These are phyloP conservation scores for Dendrobium nobile DNA, from an alignment of 106 monocot genomes.

Conservation along the genomic window DNA sequence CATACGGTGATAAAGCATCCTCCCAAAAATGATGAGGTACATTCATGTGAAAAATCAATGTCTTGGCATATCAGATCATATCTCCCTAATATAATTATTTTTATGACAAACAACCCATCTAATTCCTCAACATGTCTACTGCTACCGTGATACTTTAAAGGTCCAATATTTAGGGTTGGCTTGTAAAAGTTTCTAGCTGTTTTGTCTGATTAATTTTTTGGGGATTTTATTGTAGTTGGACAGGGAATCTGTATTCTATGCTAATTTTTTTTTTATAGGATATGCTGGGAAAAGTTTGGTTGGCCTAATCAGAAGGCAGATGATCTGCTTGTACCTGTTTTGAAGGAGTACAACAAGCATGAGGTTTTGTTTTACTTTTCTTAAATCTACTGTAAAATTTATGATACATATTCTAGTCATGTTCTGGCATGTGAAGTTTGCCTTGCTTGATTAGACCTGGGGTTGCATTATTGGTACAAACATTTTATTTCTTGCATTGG, in stretches of 20 bases:
- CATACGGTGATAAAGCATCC: no score
- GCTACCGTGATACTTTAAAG: neutral
- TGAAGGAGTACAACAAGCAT: slow-evolving; percentile 89
- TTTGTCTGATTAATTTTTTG: neutral
- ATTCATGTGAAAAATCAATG: no score
- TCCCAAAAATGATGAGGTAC: no score
- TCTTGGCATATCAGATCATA: no score
- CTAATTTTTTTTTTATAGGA: slow-evolving; percentile 29
- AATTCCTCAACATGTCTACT: no score
- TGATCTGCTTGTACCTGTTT: slow-evolving; percentile 82
- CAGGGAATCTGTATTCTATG: no score
- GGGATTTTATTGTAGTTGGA: neutral
- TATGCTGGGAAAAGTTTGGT: slow-evolving; percentile 96
- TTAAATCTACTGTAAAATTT: neutral
- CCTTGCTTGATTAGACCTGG: neutral
- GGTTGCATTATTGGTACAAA: neutral
- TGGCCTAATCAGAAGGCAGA: slow-evolving; percentile 88
- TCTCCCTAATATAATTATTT: no score
- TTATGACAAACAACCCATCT: no score
- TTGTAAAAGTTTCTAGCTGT: neutral
- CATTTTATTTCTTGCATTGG: neutral
- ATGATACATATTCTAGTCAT: neutral
- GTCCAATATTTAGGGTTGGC: neutral
- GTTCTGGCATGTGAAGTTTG: neutral
- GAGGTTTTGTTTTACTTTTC: slow-evolving; percentile 35